Evolutionary conservation across 257 asterid species (phyloP), one percentile per base, ranked within the genome.

Genomic region (Jasminum sambac): DNA sequence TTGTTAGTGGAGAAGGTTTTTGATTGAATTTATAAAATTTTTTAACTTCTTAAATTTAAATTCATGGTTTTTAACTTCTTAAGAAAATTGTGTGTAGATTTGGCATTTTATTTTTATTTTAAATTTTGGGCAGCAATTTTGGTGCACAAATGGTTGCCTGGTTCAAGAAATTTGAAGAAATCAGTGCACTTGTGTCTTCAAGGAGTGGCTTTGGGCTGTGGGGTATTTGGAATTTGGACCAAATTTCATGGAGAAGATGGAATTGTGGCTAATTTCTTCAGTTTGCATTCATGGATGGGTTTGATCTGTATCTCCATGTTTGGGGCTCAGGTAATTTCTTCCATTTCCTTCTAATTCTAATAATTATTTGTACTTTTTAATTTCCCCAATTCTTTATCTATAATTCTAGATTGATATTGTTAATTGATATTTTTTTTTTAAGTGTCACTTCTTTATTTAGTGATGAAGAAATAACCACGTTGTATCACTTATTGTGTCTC

Each of bases 201-300:
- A 84, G 98, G 97, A 25, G 77, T 92, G 78, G 98, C 98, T 75
- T 80, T 92, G 82, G 86, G 77, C 52, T 85, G 87, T 86, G 98
- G 98, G 71, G 43, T 92, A 59, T 92, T 92, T 66, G 97, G 97
- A 16, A 83, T 90, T 75, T 92, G 97, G 98, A 87, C 95, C 9
- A 92, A 87, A 39, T 90, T 92, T 67, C 93, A 88, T 7, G 76
- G 95, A 2, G 81, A 85, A 79, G 88, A 88, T 75, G 98, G 98
- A 58, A 69, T 92, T 82, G 84, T 92, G 52, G 96, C 93, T 73
- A 90, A 92, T 76, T 92, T 90, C 76, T 90, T 76, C 78, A 92
- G 95, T 72, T 72, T 92, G 86, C 96, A 92, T 74, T 92, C 98
- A n/a, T 92, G 98, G 97, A 84, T 92, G 97, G 97, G 96, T 25